These are phyloP conservation scores for Rhizoclosmatium sp. DNA, from an alignment of 192 early-diverging fungal genomes.

Conservation along the genomic window DNA sequence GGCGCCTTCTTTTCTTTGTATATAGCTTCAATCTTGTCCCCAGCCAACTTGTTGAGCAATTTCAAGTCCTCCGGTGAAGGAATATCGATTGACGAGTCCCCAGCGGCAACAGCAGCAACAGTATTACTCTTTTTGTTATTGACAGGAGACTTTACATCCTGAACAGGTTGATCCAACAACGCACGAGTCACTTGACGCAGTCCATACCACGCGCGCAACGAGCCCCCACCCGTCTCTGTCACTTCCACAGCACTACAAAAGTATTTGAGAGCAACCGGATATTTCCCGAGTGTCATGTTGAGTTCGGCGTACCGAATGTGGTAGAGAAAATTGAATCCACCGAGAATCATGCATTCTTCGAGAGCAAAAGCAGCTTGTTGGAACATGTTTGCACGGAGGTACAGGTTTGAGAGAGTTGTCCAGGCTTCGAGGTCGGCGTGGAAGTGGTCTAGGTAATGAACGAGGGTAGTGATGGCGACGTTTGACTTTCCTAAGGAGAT, in stretches of 20 bases:
- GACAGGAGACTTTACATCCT: not conserved
- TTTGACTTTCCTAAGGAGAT: slow-evolving; percentile 40
- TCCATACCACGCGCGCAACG: slow-evolving; percentile 89
- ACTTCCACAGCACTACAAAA: slow-evolving; percentile 90
- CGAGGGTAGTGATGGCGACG: slow-evolving; percentile 78
- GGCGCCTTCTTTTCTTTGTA: slow-evolving; percentile 29
- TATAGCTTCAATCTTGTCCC: slow-evolving; percentile 31
- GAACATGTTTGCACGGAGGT: slow-evolving; percentile 74
- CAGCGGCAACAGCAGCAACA: slow-evolving; percentile 6
- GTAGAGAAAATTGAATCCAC: slow-evolving; percentile 85
- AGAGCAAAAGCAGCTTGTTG: slow-evolving; percentile 88
- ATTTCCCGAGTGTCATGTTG: slow-evolving; percentile 73
- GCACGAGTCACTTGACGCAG: slow-evolving; percentile 30
- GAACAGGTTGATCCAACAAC: slow-evolving; percentile 4
- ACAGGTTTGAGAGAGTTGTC: slow-evolving; percentile 81
- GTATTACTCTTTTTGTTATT: not conserved
- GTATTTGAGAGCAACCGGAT: slow-evolving; percentile 81
- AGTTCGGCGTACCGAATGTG: slow-evolving; percentile 92
- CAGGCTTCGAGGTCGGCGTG: slow-evolving; percentile 90
- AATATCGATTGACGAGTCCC: not conserved
- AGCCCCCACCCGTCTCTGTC: slow-evolving; percentile 66
- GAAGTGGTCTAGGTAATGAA: slow-evolving; percentile 82
- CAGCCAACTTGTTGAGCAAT: slow-evolving; percentile 33
- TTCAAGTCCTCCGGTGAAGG: slow-evolving; percentile 14
- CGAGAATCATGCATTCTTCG: slow-evolving; percentile 90